Conservation (phyloP, 2,329 filamentous ascomycete genomes). For the Leptographium galeiforme region DNA sequence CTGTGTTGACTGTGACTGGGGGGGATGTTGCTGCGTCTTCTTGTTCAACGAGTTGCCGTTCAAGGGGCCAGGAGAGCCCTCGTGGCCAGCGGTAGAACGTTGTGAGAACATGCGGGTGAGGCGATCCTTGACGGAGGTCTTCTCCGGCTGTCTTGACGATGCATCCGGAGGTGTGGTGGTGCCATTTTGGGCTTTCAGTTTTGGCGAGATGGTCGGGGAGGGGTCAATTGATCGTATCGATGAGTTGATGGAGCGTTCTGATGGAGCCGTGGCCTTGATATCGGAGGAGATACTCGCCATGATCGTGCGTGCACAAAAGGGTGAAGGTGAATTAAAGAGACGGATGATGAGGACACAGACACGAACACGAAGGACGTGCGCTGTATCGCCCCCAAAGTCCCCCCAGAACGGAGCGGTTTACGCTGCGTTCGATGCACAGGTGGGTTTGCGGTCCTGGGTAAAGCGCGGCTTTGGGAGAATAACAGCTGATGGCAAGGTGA, state of each 20-base stretch:
- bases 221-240: slow-evolving; percentile 34
- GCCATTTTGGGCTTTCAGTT: slow-evolving; percentile 26
- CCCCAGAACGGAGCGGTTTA: neutral
- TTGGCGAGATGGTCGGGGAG: slow-evolving; percentile 25
- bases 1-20: slow-evolving; percentile 16
- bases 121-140: slow-evolving; percentile 49
- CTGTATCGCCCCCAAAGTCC: slow-evolving; percentile 2
- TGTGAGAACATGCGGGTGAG: slow-evolving; percentile 50
- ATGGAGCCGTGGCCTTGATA: slow-evolving; percentile 23
- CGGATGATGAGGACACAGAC: slow-evolving; percentile 1
- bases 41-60: slow-evolving; percentile 1
- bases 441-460: neutral
- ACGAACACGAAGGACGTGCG: neutral
- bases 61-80: slow-evolving; percentile 12
- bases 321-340: neutral
- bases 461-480: neutral
- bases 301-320: neutral
- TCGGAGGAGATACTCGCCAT: slow-evolving; percentile 19
- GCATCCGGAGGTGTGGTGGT: slow-evolving; percentile 11
- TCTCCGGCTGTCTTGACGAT: slow-evolving; percentile 29
- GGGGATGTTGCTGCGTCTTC: slow-evolving; percentile 11
- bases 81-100: slow-evolving; percentile 18
- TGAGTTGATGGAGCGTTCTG: slow-evolving; percentile 34
- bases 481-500: neutral
- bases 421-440: neutral